Evolutionary conservation across 2,329 filamentous ascomycete genomes (phyloP).

Genomic region (Moelleriella libera): DNA sequence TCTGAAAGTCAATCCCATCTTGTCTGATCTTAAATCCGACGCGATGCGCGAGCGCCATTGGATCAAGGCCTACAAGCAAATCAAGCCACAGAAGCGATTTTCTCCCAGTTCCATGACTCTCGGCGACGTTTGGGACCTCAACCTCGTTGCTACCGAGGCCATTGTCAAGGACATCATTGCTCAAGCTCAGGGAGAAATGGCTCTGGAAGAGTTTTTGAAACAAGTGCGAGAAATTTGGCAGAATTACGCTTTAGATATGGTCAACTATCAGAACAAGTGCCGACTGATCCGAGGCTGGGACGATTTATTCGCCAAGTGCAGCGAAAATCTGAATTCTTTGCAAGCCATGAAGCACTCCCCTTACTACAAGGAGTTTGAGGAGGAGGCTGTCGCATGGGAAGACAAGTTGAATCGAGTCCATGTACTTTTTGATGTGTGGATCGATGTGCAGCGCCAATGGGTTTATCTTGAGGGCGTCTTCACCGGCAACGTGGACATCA

Average conservation of each 20-base stretch:
- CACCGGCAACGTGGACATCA: constrained; percentile 96
- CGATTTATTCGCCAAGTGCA: constrained; percentile 95
- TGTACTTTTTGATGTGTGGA: constrained; percentile 98
- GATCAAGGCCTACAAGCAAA: constrained; percentile 92
- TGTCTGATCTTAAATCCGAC: constrained; percentile 89
- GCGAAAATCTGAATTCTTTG: constrained; percentile 91
- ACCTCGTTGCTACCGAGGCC: constrained; percentile 72
- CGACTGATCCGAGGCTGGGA: constrained; percentile 96
- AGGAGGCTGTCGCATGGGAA: constrained; percentile 92
- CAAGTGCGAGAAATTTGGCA: constrained; percentile 96
- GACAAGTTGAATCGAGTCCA: constrained; percentile 96
- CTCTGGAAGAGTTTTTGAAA: constrained; percentile 90
- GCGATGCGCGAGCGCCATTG: constrained; percentile 93
- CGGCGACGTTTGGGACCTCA: constrained; percentile 97
- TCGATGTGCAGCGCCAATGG: constrained; percentile 99
- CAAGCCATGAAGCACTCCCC: constrained; percentile 98
- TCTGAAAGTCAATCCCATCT: constrained; percentile 77
- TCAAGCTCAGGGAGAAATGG: constrained; percentile 96
- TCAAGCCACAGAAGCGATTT: constrained; percentile 87
- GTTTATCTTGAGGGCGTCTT: constrained; percentile 99
- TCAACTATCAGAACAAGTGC: constrained; percentile 97
- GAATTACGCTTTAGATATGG: constrained; percentile 83
- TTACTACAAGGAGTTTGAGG: constrained; percentile 98
- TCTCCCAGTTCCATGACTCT: constrained; percentile 89
- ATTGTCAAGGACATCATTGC: constrained; percentile 87